phyloP scores from a whole-genome alignment of 1,284 basidiomycete genomes.

The Entoloma clypeatum region DNA sequence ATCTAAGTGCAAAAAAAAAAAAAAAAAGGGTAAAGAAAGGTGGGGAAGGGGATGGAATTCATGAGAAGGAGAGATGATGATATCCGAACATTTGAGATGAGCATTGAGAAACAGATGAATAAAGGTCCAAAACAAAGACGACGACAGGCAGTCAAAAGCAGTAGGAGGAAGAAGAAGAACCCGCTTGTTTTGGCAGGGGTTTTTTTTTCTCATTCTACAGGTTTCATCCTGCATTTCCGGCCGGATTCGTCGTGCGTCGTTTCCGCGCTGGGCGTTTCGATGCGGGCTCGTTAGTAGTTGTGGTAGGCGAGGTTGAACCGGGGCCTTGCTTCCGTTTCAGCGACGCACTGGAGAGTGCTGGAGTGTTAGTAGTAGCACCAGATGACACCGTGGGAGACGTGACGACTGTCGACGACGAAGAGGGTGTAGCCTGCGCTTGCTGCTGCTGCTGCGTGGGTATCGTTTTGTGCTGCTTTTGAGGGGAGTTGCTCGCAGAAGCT shows the following conservation, averaged over 20 bases:
- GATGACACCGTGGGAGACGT: conserved; percentile 39
- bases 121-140: conserved; percentile 27
- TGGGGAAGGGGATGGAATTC: conserved; percentile 19
- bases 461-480: conserved; percentile 54
- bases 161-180: not conserved
- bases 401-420: conserved; percentile 39
- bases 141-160: not conserved
- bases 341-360: conserved; percentile 48
- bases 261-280: conserved; percentile 51
- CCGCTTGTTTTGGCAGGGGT: conserved; percentile 9
- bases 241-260: conserved; percentile 42
- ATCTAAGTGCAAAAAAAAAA: conserved; percentile 43
- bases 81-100: conserved; percentile 22
- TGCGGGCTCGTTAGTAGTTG: conserved; percentile 42
- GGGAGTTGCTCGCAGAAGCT: conserved; percentile 44
- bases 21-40: conserved; percentile 27
- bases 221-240: no score
- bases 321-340: conserved; percentile 61
- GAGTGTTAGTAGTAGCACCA: conserved; percentile 40
- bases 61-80: conserved; percentile 19
- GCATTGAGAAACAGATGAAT: conserved; percentile 30
- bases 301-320: conserved; percentile 51
- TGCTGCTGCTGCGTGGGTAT: conserved; percentile 35
- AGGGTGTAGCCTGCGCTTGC: conserved; percentile 17
- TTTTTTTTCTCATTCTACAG: no score